A percentile compares a stretch with the other conserved stretches of the same genome.
Evolutionary conservation across 2,329 filamentous ascomycete species (phyloP).

Genomic region (Curvularia lunata): DNA sequence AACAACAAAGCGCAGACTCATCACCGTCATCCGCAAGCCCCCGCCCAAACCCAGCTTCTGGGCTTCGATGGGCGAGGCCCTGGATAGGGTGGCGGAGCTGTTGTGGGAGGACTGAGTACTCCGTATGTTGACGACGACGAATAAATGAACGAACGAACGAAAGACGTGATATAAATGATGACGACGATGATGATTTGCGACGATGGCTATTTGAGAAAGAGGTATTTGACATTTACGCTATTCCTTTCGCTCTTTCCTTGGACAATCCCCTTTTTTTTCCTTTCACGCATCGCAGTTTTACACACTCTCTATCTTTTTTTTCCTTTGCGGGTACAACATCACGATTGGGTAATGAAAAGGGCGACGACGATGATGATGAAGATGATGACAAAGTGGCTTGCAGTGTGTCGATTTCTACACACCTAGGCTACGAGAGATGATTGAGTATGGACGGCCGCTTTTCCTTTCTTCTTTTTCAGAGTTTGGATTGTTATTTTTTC

Average conservation of each 20-base stretch:
- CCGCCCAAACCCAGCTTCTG: constrained; percentile 28
- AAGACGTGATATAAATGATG: not conserved
- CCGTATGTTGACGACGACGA: too few species aligned
- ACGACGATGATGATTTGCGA: not conserved
- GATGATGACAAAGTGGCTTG: not conserved
- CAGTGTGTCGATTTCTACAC: too few species aligned
- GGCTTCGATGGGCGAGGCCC: constrained; percentile 28
- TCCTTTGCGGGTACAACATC: not conserved
- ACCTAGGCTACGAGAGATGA: too few species aligned
- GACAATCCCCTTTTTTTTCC: too few species aligned
- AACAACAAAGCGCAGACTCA: constrained; percentile 2
- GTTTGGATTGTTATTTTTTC: not conserved
- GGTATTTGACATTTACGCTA: not conserved
- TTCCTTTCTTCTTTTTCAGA: not conserved
- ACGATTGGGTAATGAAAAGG: not conserved
- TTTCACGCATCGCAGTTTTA: not conserved
- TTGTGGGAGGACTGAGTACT: constrained; percentile 18
- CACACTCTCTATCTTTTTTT: not conserved
- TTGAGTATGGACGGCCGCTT: too few species aligned
- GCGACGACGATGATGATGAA: not conserved
- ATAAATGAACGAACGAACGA: too few species aligned
- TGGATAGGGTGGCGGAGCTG: constrained; percentile 28
- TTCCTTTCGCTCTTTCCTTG: not conserved
- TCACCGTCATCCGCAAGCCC: constrained; percentile 21
- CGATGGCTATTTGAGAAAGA: not conserved